Evolutionary conservation across 139 green algal species (phyloP).

Genomic region (Volvox reticuliferus): DNA sequence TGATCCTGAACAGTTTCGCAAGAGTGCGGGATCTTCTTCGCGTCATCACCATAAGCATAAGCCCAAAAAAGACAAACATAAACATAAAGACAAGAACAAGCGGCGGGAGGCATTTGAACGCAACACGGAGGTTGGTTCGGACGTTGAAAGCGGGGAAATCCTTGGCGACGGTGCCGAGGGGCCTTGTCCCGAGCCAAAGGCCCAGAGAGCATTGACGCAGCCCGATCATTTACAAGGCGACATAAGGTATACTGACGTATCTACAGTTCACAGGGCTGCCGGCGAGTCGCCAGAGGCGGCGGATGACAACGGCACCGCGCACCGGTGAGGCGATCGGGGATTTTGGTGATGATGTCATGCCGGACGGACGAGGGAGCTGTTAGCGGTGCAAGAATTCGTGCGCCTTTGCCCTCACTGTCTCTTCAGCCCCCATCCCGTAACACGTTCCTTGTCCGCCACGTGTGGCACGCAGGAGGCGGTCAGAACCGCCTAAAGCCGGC

Average conservation of each 20-base stretch:
- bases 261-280: slow-evolving; percentile 44
- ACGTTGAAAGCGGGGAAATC: slow-evolving; percentile 49
- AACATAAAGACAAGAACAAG: slow-evolving; percentile 35
- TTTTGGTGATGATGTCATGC: too few relatives aligned
- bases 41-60: slow-evolving; percentile 31
- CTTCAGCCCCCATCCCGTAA: too few relatives aligned
- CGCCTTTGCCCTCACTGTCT: too few relatives aligned
- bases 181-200: neutral
- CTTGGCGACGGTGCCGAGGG: neutral
- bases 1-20: neutral
- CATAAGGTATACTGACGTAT: slow-evolving; percentile 1
- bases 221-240: neutral
- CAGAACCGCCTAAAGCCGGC: neutral
- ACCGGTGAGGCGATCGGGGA: neutral
- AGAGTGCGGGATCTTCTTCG: neutral
- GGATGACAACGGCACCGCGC: neutral
- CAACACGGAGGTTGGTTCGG: slow-evolving; percentile 48
- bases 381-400: too few relatives aligned
- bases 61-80: slow-evolving; percentile 32
- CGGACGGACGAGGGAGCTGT: too few relatives aligned
- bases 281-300: slow-evolving; percentile 7
- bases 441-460: too few relatives aligned
- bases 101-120: neutral
- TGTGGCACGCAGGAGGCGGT: neutral
- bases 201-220: neutral